These are phyloP conservation scores for Daucus carota DNA, from an alignment of 129 eudicot species.

Conservation along the genomic window DNA sequence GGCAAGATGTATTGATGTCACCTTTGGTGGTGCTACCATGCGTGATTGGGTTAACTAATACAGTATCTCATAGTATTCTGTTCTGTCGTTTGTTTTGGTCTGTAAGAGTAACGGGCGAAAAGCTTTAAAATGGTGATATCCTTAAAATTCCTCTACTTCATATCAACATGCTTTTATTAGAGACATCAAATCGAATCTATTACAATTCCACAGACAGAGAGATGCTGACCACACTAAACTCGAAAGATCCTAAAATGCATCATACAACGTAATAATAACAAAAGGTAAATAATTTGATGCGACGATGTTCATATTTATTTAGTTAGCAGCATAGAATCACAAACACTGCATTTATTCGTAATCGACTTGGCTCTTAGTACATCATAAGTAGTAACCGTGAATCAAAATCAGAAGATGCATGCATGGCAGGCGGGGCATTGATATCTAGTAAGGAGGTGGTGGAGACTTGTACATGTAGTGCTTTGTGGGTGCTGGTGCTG, in stretches of 20 bases:
- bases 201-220: not conserved
- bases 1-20: not conserved
- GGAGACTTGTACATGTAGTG: constrained; percentile 1
- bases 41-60: too few species aligned
- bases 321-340: not conserved
- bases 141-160: not conserved
- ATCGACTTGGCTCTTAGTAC: not conserved
- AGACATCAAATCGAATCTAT: not conserved
- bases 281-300: not conserved
- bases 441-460: constrained; percentile 9
- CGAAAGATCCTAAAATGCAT: not conserved
- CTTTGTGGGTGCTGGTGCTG: not conserved
- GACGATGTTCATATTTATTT: not conserved
- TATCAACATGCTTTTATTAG: not conserved
- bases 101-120: not conserved
- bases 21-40: not conserved
- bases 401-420: not conserved
- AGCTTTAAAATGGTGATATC: not conserved
- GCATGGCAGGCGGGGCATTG: not conserved
- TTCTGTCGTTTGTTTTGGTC: not conserved
- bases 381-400: not conserved
- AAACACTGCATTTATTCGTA: not conserved
- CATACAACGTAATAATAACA: not conserved
- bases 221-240: not conserved
- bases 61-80: not conserved